These are phyloP conservation scores for Agrocybe praecox DNA, from an alignment of 768 basidiomycete species.

Conservation along the genomic window DNA sequence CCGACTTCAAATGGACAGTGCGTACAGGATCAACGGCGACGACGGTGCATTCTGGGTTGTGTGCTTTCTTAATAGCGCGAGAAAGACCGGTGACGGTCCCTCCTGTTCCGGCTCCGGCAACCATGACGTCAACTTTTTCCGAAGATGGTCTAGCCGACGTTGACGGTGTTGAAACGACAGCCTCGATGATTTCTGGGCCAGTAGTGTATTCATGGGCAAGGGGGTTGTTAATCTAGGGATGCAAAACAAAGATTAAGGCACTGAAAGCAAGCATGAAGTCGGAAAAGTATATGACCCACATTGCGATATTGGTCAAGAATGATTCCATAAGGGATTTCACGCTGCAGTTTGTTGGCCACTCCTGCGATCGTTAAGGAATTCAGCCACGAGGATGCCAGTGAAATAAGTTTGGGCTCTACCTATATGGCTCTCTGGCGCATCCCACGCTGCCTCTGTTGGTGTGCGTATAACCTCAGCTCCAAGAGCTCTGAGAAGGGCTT, in stretches of 20 bases:
- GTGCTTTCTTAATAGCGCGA: constrained; percentile 74
- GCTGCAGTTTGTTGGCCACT: constrained; percentile 76
- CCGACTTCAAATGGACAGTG: background rate
- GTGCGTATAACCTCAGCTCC: constrained; percentile 96
- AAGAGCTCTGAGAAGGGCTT: constrained; percentile 85
- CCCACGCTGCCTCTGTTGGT: constrained; percentile 86
- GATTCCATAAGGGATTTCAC: constrained; percentile 80
- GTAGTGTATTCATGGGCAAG: constrained; percentile 90
- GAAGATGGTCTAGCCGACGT: constrained; percentile 61
- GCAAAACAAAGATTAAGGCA: constrained; percentile 12
- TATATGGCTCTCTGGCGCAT: constrained; percentile 90
- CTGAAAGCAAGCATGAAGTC: background rate
- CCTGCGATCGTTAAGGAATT: constrained; percentile 89
- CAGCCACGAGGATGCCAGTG: constrained; percentile 65
- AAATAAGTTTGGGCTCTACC: constrained; percentile 55
- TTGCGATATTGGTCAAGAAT: constrained; percentile 94
- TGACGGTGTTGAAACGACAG: constrained; percentile 67
- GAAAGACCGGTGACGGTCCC: constrained; percentile 93
- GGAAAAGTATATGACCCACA: constrained; percentile 40
- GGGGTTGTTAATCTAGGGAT: constrained; percentile 75
- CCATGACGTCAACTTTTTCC: constrained; percentile 75
- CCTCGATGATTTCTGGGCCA: constrained; percentile 89
- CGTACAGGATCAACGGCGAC: constrained; percentile 92
- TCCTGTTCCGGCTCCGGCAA: constrained; percentile 92
- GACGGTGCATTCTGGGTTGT: constrained; percentile 72